These are phyloP conservation scores for Biscogniauxia mediterranea DNA, from an alignment of 2,329 filamentous ascomycete species.

Conservation along the genomic window DNA sequence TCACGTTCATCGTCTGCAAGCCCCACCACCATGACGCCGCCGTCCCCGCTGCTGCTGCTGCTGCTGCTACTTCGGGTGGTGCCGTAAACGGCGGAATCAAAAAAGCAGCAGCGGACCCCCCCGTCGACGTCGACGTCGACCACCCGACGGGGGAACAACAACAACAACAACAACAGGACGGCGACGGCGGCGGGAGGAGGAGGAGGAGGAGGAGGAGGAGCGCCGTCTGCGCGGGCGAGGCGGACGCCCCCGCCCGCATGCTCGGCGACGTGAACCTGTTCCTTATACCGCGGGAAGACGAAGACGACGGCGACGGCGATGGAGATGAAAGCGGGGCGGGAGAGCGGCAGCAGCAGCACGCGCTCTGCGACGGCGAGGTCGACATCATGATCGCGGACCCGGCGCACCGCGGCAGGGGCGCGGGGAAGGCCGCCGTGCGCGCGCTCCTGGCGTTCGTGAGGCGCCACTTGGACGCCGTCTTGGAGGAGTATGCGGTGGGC, in stretches of 20 bases:
- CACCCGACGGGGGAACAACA: too few species aligned
- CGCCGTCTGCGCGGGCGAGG: constrained; percentile 37
- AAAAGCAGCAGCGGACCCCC: too few species aligned
- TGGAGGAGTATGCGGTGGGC: constrained; percentile 50
- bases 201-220: not conserved
- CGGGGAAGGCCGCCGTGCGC: constrained; percentile 49
- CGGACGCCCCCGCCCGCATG: constrained; percentile 59
- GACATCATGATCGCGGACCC: constrained; percentile 34
- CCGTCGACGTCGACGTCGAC: too few species aligned
- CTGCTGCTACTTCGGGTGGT: not conserved
- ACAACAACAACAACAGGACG: too few species aligned
- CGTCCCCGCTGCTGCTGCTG: too few species aligned
- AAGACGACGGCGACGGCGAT: constrained; percentile 35
- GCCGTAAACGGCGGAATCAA: too few species aligned
- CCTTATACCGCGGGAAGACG: constrained; percentile 58
- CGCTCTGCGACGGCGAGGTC: constrained; percentile 27
- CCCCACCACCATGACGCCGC: not conserved
- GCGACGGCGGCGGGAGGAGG: too few species aligned
- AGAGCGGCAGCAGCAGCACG: not conserved
- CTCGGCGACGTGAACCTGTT: constrained; percentile 82
- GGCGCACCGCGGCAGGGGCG: constrained; percentile 22
- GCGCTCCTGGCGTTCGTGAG: constrained; percentile 69
- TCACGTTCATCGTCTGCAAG: constrained; percentile 83
- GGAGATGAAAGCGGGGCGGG: constrained; percentile 27
- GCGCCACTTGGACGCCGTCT: constrained; percentile 49